Percentiles rank a stretch among this genome's conserved stretches.
These are phyloP conservation scores for Colletotrichum musicola DNA, from an alignment of 2,329 filamentous ascomycete species.

Conservation along the genomic window DNA sequence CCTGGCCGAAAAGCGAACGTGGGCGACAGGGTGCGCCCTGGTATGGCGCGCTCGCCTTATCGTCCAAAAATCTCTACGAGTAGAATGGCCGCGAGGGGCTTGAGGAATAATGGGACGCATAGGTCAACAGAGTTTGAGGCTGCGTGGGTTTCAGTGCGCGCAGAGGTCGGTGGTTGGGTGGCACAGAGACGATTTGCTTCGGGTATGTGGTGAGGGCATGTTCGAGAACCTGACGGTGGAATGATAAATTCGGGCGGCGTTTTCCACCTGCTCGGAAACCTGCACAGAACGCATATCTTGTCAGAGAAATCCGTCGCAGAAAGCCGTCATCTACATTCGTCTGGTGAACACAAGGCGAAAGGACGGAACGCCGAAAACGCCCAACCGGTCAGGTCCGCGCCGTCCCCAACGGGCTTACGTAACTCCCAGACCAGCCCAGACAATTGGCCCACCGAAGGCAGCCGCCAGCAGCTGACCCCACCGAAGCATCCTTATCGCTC, in stretches of 20 bases:
- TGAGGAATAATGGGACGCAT: background rate
- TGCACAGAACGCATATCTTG: no score
- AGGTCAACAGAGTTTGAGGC: background rate
- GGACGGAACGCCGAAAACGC: no score
- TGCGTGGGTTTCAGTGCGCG: slow-evolving; percentile 1
- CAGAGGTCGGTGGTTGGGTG: background rate
- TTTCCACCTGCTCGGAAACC: no score
- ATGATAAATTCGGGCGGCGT: no score
- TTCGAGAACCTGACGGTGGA: background rate
- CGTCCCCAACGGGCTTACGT: no score
- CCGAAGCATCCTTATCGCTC: slow-evolving; percentile 28
- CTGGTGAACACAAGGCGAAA: no score
- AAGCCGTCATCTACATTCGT: no score
- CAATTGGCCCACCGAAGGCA: slow-evolving; percentile 12
- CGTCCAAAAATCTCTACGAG: background rate
- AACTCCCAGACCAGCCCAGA: no score
- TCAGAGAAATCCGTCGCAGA: no score
- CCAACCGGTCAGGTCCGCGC: no score
- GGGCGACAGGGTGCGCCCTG: slow-evolving; percentile 10
- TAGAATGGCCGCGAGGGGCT: background rate
- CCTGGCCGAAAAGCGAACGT: slow-evolving; percentile 6
- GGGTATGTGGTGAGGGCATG: background rate
- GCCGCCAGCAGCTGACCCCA: slow-evolving; percentile 5
- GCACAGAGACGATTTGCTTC: background rate
- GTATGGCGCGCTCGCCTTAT: slow-evolving; percentile 1